Evolutionary conservation across 164 flowering plant species (phyloP), one percentile per base, ranked within the genome.

Genomic region (Brasenia schreberi): DNA sequence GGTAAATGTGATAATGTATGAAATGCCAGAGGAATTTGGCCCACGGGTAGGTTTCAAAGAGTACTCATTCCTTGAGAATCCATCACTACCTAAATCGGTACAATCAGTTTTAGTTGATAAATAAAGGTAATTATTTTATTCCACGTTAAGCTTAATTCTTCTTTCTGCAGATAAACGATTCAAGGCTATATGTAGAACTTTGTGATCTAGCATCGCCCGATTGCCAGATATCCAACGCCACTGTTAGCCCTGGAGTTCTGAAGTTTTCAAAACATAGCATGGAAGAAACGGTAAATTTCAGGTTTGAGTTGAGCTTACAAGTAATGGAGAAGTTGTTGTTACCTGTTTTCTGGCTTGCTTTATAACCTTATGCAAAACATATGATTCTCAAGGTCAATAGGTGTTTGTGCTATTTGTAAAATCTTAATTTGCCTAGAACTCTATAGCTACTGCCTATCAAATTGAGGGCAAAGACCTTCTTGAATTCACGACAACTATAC

Each of bases 101-200:
- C 61, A 42, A 7, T 44, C 60, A 63, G 19, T 39, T 53, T 42
- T 61, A 61, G 33, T 23, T 61, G 19, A 23, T 10, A 18, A 61
- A 18, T 61, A 7, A 10, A 7, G 5, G 9, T 5, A 10, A 7
- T 14, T 11, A 61, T 61, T 7, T 61, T 61, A 3, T 9, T 49
- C 12, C 56, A 49, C 4, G 56, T 9, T 49, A 49, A 49, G 10
- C 56, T 14, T 14, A 2, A 49, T 49, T 49, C 56, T 49, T 49
- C 16, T 66, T 59, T 64, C 67, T 77, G 67, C 81, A 94, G 99
- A 92, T 94, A 68, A 95, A 87, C 75, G 89, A 88, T 18, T 95
- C 99, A 43, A 79, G 90, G 87, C 97, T 95, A 73, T 87, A 95
- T 73, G 96, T 95, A 75, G 86, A 92, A 65, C 83, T 95, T 71